phyloP scores from a whole-genome alignment of 176 grass and related monocot genomes.

The Canna indica region DNA sequence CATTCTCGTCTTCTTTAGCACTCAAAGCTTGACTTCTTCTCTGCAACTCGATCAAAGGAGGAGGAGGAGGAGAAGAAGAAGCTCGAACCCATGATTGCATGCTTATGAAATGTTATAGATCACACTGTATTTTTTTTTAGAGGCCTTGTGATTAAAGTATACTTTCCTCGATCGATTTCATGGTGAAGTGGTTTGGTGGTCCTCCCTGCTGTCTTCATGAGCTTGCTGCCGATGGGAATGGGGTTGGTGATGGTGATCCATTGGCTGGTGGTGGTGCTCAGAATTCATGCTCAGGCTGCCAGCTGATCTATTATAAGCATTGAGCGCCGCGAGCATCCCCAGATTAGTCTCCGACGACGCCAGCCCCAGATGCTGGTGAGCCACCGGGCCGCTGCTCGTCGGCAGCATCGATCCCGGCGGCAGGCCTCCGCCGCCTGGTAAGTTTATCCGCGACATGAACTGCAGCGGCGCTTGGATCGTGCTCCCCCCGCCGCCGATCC shows the following conservation, averaged over 20 bases:
- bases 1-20: too few species aligned
- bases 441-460: slow-evolving; percentile 40
- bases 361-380: slow-evolving; percentile 45
- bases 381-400: not conserved
- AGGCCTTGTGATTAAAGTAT: not conserved
- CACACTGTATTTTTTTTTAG: not conserved
- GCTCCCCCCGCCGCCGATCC: slow-evolving; percentile 20
- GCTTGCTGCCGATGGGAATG: slow-evolving; percentile 14
- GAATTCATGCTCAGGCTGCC: slow-evolving; percentile 14
- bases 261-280: slow-evolving; percentile 1
- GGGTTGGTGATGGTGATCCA: slow-evolving; percentile 3
- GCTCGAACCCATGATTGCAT: not conserved
- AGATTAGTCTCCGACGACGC: slow-evolving; percentile 45
- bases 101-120: not conserved
- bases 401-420: slow-evolving; percentile 25
- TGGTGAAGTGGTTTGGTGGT: slow-evolving; percentile 16
- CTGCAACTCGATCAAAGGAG: too few species aligned
- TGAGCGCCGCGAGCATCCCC: slow-evolving; percentile 71
- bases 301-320: slow-evolving; percentile 43
- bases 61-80: too few species aligned
- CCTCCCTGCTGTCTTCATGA: slow-evolving; percentile 17
- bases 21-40: too few species aligned
- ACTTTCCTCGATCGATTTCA: not conserved
- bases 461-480: slow-evolving; percentile 63
- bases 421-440: slow-evolving; percentile 19